Evolutionary conservation across 805 yeast species (phyloP).

Genomic region (Kurtzmaniella fragi): DNA sequence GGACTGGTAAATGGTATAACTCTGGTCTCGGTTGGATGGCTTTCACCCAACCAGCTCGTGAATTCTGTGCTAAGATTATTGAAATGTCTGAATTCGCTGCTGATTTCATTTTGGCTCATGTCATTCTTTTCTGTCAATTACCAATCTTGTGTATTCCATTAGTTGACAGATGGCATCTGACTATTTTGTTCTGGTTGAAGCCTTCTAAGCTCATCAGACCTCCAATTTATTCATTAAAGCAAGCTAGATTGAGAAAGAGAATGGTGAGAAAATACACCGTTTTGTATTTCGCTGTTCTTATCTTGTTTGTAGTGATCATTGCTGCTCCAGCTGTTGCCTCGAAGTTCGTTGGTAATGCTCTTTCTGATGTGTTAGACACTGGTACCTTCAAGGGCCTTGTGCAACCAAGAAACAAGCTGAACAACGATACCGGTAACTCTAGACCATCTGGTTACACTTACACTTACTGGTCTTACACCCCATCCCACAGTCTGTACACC

Average conservation of each 20-base stretch:
- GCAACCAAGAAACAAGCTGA: slow-evolving; percentile 80
- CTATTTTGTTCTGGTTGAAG: slow-evolving; percentile 97
- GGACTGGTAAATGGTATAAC: slow-evolving; percentile 99
- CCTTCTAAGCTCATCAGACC: slow-evolving; percentile 97
- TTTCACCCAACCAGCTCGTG: slow-evolving; percentile 93
- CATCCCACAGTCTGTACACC: slow-evolving; percentile 53
- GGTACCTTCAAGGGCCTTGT: slow-evolving; percentile 59
- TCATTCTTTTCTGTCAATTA: slow-evolving; percentile 79
- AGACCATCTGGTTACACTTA: slow-evolving; percentile 27
- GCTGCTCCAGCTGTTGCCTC: slow-evolving; percentile 92
- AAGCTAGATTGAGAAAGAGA: slow-evolving; percentile 92
- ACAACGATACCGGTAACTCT: slow-evolving; percentile 77
- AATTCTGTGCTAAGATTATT: slow-evolving; percentile 86
- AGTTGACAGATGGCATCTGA: slow-evolving; percentile 96
- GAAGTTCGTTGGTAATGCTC: slow-evolving; percentile 27
- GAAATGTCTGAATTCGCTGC: slow-evolving; percentile 96
- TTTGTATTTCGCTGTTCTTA: slow-evolving; percentile 66
- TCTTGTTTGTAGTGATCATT: slow-evolving; percentile 68
- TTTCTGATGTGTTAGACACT: slow-evolving; percentile 16
- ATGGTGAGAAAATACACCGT: slow-evolving; percentile 92
- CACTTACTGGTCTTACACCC: slow-evolving; percentile 46
- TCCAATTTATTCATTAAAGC: slow-evolving; percentile 94
- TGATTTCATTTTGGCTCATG: slow-evolving; percentile 91
- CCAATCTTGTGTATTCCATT: slow-evolving; percentile 83
- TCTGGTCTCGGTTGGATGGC: slow-evolving; percentile 91